Evolutionary conservation across 2,329 filamentous ascomycete species (phyloP), one percentile per base, ranked within the genome.

Genomic region (Pseudocercospora crystallina): DNA sequence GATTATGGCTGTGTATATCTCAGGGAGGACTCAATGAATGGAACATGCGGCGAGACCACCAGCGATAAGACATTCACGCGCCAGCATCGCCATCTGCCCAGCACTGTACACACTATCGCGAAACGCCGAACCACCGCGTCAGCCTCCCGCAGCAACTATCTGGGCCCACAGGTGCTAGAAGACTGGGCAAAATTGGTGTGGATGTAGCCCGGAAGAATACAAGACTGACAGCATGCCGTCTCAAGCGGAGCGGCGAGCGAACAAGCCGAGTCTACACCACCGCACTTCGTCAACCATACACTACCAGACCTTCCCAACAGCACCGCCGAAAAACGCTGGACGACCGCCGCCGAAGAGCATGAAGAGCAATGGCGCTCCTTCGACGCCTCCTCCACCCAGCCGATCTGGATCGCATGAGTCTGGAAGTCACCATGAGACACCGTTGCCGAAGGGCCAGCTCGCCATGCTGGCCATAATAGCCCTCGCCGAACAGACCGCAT

Each of bases 401-500:
- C 42, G 56, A 11, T 36, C 49, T 33, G 44, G 58, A 37, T 54
- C 57, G 5, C 43, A 51, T 36, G 53, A 54, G 32, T 49, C 52
- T 12, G 48, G 47, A 33, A 43, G 40, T 3, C 41, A 41, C 46
- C 72, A 79, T 58, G 79, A 82, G 58, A 89, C 89, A 1, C 91
- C 92, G 0, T 73, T 99, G 13, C 94, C 94, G 0, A 83, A 83
- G 58, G 83, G 79, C 60, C 94, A 97, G 74, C 85, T 99, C 54
- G 80, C 84, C 5, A 81, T 97, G 10, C 76, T 99, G 31, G 92
- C 92, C 1, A 75, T 96, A 58, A 88, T 99, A 53, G 91, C 91
- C 5, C 79, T 99, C 15, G 87, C 89, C 47, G 94, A 99, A 69
- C 94, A 99, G 76, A 97, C 92, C 0, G 94, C 94, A 0, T 80